Conservation (phyloP, 306 rosid species). For the Quercus alba region DNA sequence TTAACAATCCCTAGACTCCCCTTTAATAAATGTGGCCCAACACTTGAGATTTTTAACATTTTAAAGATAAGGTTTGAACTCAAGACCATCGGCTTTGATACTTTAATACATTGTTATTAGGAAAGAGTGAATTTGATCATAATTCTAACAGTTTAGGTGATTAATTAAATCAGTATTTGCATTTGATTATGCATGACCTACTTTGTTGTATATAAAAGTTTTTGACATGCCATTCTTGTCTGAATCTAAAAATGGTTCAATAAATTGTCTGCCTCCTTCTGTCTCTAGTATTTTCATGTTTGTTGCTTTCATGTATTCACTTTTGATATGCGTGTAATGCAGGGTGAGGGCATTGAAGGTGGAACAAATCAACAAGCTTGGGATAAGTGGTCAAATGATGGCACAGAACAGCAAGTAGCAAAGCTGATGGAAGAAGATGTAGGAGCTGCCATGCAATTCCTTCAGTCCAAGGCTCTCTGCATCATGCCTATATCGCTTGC, state of each 20-base stretch:
- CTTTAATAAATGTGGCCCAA: too few relatives aligned
- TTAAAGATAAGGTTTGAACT: not conserved
- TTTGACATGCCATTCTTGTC: not conserved
- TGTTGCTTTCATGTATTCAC: not conserved
- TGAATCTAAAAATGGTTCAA: not conserved
- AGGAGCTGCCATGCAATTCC: slow-evolving; percentile 98
- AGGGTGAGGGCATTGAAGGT: slow-evolving; percentile 72
- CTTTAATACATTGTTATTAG: too few relatives aligned
- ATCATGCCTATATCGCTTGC: slow-evolving; percentile 98
- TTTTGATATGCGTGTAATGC: not conserved
- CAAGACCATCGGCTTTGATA: too few relatives aligned
- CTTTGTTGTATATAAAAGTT: not conserved
- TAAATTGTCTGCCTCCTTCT: not conserved
- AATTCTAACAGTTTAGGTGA: not conserved
- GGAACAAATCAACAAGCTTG: slow-evolving; percentile 65
- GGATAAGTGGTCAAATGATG: slow-evolving; percentile 96
- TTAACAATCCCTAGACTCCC: too few relatives aligned
- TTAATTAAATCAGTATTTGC: not conserved
- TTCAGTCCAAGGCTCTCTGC: slow-evolving; percentile 96
- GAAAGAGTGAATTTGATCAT: too few relatives aligned
- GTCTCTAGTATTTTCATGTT: not conserved
- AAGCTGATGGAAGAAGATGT: slow-evolving; percentile 98
- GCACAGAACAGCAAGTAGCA: slow-evolving; percentile 92
- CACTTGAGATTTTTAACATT: too few relatives aligned
- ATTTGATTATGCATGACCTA: not conserved